phyloP scores from a whole-genome alignment of 31 red algal genomes.

The Bonnemaisonia californica region DNA sequence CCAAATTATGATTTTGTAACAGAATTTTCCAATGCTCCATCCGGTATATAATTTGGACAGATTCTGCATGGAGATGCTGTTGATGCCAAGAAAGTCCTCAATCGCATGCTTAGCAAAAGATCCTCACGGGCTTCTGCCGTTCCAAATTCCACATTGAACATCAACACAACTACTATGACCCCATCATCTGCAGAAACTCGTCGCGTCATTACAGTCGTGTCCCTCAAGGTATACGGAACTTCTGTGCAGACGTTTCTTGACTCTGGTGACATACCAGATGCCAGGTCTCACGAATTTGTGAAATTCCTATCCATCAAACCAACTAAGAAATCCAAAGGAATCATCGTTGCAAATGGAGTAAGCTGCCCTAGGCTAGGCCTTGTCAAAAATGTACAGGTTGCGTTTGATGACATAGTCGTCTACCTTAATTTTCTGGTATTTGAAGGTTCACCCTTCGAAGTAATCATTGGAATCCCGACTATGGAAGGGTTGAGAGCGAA shows the following conservation, averaged over 20 bases:
- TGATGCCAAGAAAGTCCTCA: conserved; percentile 1
- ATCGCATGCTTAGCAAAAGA: background rate
- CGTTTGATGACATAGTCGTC: background rate
- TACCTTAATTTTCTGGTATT: background rate
- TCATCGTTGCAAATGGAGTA: background rate
- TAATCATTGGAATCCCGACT: background rate
- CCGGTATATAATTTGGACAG: background rate
- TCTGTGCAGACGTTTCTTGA: background rate
- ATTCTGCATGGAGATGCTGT: background rate
- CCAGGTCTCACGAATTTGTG: background rate
- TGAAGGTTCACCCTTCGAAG: background rate
- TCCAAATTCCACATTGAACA: background rate
- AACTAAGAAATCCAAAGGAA: background rate
- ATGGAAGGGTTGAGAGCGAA: background rate
- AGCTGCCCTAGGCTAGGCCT: background rate
- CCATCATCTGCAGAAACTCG: background rate
- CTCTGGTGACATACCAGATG: conserved; percentile 1
- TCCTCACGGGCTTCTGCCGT: background rate
- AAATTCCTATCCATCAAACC: background rate
- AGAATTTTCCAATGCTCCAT: background rate
- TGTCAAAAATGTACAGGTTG: background rate
- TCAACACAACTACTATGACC: background rate
- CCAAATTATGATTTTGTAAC: background rate
- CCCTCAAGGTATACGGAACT: background rate
- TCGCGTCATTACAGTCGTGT: background rate